These are phyloP conservation scores for Aspergillus calidoustus DNA, from an alignment of 2,329 filamentous ascomycete species.

Conservation along the genomic window DNA sequence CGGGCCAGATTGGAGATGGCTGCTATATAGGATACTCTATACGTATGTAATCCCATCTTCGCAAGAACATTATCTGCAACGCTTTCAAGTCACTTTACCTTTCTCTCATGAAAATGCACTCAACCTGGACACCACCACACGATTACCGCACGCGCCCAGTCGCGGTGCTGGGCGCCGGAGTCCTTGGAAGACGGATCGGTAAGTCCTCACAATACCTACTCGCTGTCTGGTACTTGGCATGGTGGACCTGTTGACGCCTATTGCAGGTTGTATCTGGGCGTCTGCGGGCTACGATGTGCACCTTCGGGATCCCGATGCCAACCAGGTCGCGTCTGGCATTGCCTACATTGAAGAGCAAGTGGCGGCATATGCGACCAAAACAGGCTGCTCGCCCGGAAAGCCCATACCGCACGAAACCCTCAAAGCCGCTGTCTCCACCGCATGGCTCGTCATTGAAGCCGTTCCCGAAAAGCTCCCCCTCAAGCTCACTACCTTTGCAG, in stretches of 20 bases:
- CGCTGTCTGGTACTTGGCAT: too few species aligned
- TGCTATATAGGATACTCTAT: slow-evolving; percentile 6
- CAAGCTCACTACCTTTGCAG: background rate
- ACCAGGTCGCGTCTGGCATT: slow-evolving; percentile 34
- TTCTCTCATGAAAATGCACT: slow-evolving; percentile 16
- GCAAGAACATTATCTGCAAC: too few species aligned
- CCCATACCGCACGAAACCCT: background rate
- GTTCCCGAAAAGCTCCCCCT: background rate
- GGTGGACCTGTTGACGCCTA: background rate
- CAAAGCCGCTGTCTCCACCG: background rate
- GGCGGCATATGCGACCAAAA: slow-evolving; percentile 17
- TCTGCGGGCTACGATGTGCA: slow-evolving; percentile 38
- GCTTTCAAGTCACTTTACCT: too few species aligned
- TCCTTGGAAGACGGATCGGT: slow-evolving; percentile 48
- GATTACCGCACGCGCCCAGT: slow-evolving; percentile 44
- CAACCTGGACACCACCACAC: slow-evolving; percentile 30
- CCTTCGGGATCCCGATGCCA: slow-evolving; percentile 37
- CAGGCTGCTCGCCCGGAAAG: slow-evolving; percentile 12
- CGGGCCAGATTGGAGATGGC: too few species aligned
- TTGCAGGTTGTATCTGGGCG: slow-evolving; percentile 37
- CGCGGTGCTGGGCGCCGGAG: slow-evolving; percentile 47
- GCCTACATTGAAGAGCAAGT: slow-evolving; percentile 43
- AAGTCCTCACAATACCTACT: background rate
- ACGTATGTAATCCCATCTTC: too few species aligned
- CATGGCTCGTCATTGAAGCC: background rate